Percentiles rank a stretch among this genome's conserved stretches.
phyloP scores from a whole-genome alignment of 1,284 basidiomycete species.

The Schizophyllum amplum region DNA sequence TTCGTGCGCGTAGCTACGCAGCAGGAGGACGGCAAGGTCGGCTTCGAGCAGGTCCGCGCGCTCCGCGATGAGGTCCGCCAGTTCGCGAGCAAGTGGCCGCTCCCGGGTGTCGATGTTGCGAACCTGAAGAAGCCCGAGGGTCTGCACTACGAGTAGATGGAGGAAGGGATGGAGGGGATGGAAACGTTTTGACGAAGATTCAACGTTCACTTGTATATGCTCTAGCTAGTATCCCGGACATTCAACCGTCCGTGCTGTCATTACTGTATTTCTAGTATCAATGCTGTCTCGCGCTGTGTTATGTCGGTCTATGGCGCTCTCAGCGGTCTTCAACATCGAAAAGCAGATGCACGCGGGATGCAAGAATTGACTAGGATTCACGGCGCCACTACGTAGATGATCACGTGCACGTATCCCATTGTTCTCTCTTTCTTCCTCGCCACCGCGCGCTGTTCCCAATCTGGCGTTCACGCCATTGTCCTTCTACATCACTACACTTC shows the following conservation, averaged over 20 bases:
- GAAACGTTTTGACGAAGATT: slow-evolving; percentile 24
- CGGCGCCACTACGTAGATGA: too few species aligned
- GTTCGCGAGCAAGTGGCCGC: slow-evolving; percentile 85
- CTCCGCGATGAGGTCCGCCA: slow-evolving; percentile 67
- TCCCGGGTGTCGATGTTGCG: slow-evolving; percentile 82
- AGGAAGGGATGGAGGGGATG: neutral
- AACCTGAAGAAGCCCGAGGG: slow-evolving; percentile 59
- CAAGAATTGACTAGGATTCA: too few species aligned
- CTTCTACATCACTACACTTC: neutral
- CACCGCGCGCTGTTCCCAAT: neutral
- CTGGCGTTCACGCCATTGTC: neutral
- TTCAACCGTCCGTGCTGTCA: neutral
- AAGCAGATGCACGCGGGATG: too few species aligned
- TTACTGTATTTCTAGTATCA: neutral
- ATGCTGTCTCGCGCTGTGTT: neutral
- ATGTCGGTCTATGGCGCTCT: too few species aligned
- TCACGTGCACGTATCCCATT: too few species aligned
- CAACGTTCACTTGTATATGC: slow-evolving; percentile 25
- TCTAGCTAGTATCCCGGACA: neutral
- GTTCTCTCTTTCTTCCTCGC: neutral
- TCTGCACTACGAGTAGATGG: slow-evolving; percentile 44
- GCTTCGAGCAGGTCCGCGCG: slow-evolving; percentile 62
- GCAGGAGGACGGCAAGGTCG: slow-evolving; percentile 64
- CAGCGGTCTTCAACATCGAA: neutral
- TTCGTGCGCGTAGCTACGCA: slow-evolving; percentile 81